phyloP scores from a whole-genome alignment of 306 rosid genomes.

The Citrullus amarus region DNA sequence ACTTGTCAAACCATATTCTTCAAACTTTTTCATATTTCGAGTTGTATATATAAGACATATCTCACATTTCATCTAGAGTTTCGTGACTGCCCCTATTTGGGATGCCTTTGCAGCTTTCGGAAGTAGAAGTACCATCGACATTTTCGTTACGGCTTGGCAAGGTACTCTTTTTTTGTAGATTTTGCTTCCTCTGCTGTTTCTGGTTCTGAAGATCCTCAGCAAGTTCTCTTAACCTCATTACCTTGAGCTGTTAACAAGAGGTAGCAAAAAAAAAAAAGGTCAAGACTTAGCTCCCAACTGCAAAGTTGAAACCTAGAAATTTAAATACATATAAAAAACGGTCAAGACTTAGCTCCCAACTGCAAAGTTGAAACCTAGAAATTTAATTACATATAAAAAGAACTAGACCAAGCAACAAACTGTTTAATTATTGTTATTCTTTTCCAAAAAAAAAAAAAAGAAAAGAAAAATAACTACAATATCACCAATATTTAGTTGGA shows the following conservation, averaged over 20 bases:
- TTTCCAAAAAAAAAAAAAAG: neutral
- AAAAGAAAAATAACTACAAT: too few relatives aligned
- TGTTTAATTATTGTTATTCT: too few relatives aligned
- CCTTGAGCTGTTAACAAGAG: slow-evolving; percentile 40
- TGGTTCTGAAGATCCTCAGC: slow-evolving; percentile 61
- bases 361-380: neutral
- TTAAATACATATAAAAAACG: neutral
- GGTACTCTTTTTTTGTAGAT: slow-evolving; percentile 19
- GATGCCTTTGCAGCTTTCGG: slow-evolving; percentile 1
- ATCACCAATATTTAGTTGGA: neutral
- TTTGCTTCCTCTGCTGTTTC: slow-evolving; percentile 32
- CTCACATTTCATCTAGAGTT: slow-evolving; percentile 70
- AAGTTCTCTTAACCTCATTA: slow-evolving; percentile 53
- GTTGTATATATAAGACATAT: neutral
- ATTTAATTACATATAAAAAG: neutral
- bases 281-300: neutral
- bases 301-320: neutral
- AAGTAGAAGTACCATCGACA: slow-evolving; percentile 11
- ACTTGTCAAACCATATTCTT: neutral
- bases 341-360: neutral
- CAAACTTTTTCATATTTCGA: neutral
- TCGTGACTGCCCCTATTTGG: slow-evolving; percentile 36
- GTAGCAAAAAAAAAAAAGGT: neutral
- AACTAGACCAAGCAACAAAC: neutral
- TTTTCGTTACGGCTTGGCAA: slow-evolving; percentile 3